Base-by-base conservation (phyloP, 805 yeast genomes). In the Metschnikowia matae region DNA sequence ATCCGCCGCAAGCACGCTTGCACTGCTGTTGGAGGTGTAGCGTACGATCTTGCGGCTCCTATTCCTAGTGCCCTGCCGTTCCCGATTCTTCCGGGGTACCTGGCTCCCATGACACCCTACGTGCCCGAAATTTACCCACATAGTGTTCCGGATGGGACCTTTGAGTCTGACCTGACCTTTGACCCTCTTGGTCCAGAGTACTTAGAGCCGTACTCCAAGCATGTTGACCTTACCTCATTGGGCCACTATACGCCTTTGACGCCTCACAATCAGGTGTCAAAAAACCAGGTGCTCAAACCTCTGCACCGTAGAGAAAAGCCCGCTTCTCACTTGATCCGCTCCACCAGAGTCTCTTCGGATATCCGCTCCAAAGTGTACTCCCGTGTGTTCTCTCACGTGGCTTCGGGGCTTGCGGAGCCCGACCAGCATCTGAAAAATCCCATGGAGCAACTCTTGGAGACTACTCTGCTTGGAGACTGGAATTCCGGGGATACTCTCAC, bases 1-100 rank as follows among this genome's bases (percentile, higher is more conserved):
- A 62, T 73, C n/a, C 59, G 68, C 45, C 50, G 21, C 48, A 42
- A 45, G 23, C 29, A 50, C 14, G 21, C 29, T 18, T 20, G 17
- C 20, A 31, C 23, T 32, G 34, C 49, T 15, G 10, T 18, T 15
- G n/a, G 41, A 6, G 18, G n/a, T 18, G 26, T 15, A 14, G 23
- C 8, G n/a, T 37, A 37, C 23, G 40, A 18, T 6, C 3, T 11
- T 6, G 14, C 18, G 6, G 18, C 13, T 0, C 17, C 7, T 11
- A n/a, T 1, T 23, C 41, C 31, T 5, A 23, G 7, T 13, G 11
- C 20, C 15, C 14, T 3, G 23, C 26, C 26, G 17, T 13, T 20
- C 13, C 23, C n/a, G 21, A 7, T 37, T 3, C 10, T 18, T 20
- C 40, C 40, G 10, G 40, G 6, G 2, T 37, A 37, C 21, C 40